Percentiles rank a stretch among this genome's conserved stretches.
Evolutionary conservation across 2,329 filamentous ascomycete species (phyloP).

Genomic region (Xylariaceae sp.): DNA sequence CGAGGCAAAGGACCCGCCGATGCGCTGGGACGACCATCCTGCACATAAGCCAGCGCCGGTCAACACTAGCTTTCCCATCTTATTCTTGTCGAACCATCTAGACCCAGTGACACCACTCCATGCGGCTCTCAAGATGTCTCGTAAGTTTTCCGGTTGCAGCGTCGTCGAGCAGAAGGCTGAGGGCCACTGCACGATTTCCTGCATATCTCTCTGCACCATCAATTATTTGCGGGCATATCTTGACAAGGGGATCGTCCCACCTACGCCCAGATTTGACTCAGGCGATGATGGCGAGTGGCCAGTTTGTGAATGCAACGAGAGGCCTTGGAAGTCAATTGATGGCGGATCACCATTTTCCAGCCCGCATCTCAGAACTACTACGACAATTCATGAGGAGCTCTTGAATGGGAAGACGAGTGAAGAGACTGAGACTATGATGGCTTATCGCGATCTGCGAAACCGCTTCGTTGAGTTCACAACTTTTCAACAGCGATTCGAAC

Average conservation of each 20-base stretch:
- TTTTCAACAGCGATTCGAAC: constrained; percentile 2
- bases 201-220: constrained; percentile 42
- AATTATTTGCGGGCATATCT: constrained; percentile 40
- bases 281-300: constrained; percentile 28
- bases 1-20: constrained; percentile 37
- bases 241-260: constrained; percentile 40
- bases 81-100: constrained; percentile 59
- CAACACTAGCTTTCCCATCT: constrained; percentile 55
- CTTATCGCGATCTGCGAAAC: constrained; percentile 11
- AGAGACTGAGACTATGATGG: constrained; percentile 12
- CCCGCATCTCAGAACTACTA: not conserved
- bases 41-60: constrained; percentile 36
- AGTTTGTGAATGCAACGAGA: constrained; percentile 34
- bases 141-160: constrained; percentile 41
- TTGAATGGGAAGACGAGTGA: constrained; percentile 12
- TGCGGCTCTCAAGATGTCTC: constrained; percentile 47
- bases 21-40: constrained; percentile 37
- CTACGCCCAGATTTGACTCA: constrained; percentile 25
- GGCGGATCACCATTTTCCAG: not conserved
- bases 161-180: constrained; percentile 41
- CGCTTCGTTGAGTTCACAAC: constrained; percentile 8
- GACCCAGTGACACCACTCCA: constrained; percentile 62
- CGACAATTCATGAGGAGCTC: not conserved
- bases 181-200: constrained; percentile 42
- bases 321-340: constrained; percentile 32